Evolutionary conservation across 805 yeast species (phyloP).

Genomic region (Wickerhamiella dianesei): DNA sequence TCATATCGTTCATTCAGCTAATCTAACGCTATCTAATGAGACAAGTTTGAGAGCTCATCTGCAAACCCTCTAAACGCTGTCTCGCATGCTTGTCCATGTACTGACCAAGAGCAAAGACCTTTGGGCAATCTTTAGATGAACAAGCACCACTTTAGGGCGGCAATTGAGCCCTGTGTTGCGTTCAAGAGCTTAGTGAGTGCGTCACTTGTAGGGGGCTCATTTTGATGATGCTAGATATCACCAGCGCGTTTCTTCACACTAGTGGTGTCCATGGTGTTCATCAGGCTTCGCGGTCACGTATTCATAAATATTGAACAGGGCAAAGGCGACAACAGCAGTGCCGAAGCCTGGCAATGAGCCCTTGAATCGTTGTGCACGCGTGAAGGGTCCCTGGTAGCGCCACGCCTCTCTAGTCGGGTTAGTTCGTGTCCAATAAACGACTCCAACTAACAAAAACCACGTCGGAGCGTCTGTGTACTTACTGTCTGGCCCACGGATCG

Average conservation of each 20-base stretch:
- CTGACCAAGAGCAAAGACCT: too few relatives aligned
- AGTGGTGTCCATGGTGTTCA: slow-evolving; percentile 6
- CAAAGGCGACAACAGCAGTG: slow-evolving; percentile 62
- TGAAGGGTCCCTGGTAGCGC: slow-evolving; percentile 77
- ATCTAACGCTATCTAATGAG: neutral
- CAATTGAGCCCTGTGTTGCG: too few relatives aligned
- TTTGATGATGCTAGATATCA: too few relatives aligned
- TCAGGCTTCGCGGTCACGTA: slow-evolving; percentile 20
- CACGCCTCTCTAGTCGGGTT: slow-evolving; percentile 47
- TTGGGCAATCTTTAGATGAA: too few relatives aligned
- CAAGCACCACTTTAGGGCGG: too few relatives aligned
- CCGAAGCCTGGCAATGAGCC: slow-evolving; percentile 73
- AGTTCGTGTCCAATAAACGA: neutral
- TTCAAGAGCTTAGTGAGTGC: too few relatives aligned
- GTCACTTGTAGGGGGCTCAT: too few relatives aligned
- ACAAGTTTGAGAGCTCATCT: neutral
- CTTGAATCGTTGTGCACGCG: slow-evolving; percentile 52
- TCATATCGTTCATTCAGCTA: neutral
- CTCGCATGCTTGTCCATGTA: too few relatives aligned
- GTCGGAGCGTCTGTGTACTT: slow-evolving; percentile 13
- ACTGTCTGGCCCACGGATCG: slow-evolving; percentile 42
- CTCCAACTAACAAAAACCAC: neutral
- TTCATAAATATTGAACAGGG: slow-evolving; percentile 50
- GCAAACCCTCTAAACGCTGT: too few relatives aligned
- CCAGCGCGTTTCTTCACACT: neutral